Percentiles rank a stretch among this genome's conserved stretches.
Evolutionary conservation across 306 rosid species (phyloP).

Genomic region (Pyrus betulifolia): DNA sequence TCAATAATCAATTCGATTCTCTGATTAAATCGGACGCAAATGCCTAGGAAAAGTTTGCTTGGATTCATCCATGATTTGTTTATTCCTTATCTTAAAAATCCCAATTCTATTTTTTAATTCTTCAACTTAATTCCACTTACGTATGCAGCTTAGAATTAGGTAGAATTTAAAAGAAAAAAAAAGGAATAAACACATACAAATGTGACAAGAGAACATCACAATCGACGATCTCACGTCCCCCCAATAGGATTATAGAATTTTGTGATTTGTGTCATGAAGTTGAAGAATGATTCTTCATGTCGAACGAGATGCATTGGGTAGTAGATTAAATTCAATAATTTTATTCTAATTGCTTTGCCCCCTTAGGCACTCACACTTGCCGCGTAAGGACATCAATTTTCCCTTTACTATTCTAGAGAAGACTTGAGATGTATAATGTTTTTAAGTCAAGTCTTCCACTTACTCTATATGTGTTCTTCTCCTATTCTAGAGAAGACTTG

Average conservation of each 20-base stretch:
- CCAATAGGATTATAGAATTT: neutral
- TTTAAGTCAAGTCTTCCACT: neutral
- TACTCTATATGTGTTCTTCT: neutral
- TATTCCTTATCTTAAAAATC: too few species aligned
- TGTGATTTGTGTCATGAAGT: neutral
- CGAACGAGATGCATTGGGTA: neutral
- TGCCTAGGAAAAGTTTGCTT: too few species aligned
- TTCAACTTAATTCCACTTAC: too few species aligned
- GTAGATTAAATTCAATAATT: neutral
- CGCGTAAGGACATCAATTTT: neutral
- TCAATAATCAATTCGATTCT: too few species aligned
- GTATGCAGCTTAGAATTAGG: too few species aligned
- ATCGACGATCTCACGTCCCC: neutral
- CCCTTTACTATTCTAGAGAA: neutral
- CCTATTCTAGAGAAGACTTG: constrained; percentile 7
- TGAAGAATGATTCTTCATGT: neutral
- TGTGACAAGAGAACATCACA: neutral
- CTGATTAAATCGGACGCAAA: too few species aligned
- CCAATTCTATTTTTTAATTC: too few species aligned
- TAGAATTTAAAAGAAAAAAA: neutral
- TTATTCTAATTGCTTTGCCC: neutral
- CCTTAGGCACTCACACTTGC: neutral
- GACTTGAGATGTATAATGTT: neutral
- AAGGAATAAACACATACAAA: neutral
- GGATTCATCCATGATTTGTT: too few species aligned